These are phyloP conservation scores for Artomyces pyxidatus DNA, from an alignment of 768 basidiomycete genomes.

Conservation along the genomic window DNA sequence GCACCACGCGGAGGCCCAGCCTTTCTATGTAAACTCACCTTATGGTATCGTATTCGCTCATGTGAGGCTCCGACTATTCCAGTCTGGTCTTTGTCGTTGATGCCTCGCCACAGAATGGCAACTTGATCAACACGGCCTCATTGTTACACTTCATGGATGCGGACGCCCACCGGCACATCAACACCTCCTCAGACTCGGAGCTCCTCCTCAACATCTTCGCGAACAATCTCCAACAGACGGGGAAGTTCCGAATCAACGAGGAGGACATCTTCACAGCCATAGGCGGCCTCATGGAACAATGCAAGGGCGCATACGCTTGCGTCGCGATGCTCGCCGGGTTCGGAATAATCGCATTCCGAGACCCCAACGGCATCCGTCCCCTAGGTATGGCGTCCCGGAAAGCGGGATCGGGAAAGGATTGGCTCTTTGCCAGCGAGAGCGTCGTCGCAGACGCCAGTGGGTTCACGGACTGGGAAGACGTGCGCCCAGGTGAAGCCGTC, in stretches of 20 bases:
- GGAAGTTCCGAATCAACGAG: slow-evolving; percentile 98
- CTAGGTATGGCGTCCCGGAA: slow-evolving; percentile 77
- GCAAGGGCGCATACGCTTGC: slow-evolving; percentile 92
- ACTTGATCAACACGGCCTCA: slow-evolving; percentile 85
- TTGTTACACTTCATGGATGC: slow-evolving; percentile 94
- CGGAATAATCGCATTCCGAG: slow-evolving; percentile 95
- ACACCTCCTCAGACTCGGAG: slow-evolving; percentile 97
- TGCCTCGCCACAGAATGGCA: slow-evolving; percentile 70
- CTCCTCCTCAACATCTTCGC: slow-evolving; percentile 96
- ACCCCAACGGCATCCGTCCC: slow-evolving; percentile 96
- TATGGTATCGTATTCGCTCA: slow-evolving; percentile 98
- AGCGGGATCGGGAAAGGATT: slow-evolving; percentile 61
- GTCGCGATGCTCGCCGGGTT: slow-evolving; percentile 99
- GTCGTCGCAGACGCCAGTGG: slow-evolving; percentile 93
- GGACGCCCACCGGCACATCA: slow-evolving; percentile 95
- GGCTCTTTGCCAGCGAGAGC: slow-evolving; percentile 90
- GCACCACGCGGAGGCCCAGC: slow-evolving; percentile 94
- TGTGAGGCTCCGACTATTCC: slow-evolving; percentile 37
- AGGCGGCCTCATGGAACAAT: slow-evolving; percentile 79
- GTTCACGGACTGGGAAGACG: slow-evolving; percentile 89
- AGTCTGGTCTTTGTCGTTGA: not conserved
- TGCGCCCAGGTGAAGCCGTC: slow-evolving; percentile 79
- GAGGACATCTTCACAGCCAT: slow-evolving; percentile 98
- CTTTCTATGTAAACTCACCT: slow-evolving; percentile 99
- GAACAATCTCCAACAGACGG: slow-evolving; percentile 94